phyloP scores from a whole-genome alignment of 164 flowering plant genomes.

The Vitis rotundifolia region DNA sequence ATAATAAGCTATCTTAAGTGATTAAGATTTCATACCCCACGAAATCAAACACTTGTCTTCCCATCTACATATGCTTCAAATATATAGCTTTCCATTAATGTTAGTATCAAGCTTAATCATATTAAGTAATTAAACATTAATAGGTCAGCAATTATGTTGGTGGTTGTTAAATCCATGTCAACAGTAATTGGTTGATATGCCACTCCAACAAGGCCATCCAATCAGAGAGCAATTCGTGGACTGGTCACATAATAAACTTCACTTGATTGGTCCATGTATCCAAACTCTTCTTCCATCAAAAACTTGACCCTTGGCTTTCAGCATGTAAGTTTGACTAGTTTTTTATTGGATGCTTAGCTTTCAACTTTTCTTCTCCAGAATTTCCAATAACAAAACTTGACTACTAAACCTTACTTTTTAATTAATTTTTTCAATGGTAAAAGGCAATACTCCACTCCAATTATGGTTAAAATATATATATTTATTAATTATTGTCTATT shows the following conservation, averaged over 20 bases:
- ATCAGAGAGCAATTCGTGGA: not conserved
- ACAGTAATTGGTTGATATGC: slow-evolving; percentile 3
- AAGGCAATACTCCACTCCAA: no score
- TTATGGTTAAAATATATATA: no score
- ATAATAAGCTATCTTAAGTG: slow-evolving; percentile 43
- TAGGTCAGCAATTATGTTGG: not conserved
- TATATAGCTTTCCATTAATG: slow-evolving; percentile 20
- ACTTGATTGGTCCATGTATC: not conserved
- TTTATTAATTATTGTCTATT: no score
- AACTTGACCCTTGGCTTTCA: no score
- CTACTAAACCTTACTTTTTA: no score
- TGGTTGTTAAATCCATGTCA: slow-evolving; percentile 22
- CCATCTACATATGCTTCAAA: slow-evolving; percentile 13
- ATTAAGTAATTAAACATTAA: slow-evolving; percentile 18
- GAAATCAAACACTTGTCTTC: slow-evolving; percentile 39
- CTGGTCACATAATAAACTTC: not conserved
- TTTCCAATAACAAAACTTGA: no score
- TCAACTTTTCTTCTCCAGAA: no score
- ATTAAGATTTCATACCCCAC: slow-evolving; percentile 51
- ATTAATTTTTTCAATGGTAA: no score
- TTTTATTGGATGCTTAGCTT: no score
- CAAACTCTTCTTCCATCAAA: no score
- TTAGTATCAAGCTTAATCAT: slow-evolving; percentile 22
- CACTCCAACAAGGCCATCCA: not conserved
- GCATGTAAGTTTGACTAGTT: no score